Base-by-base conservation (phyloP, 257 asterid genomes). In the Eucommia ulmoides region DNA sequence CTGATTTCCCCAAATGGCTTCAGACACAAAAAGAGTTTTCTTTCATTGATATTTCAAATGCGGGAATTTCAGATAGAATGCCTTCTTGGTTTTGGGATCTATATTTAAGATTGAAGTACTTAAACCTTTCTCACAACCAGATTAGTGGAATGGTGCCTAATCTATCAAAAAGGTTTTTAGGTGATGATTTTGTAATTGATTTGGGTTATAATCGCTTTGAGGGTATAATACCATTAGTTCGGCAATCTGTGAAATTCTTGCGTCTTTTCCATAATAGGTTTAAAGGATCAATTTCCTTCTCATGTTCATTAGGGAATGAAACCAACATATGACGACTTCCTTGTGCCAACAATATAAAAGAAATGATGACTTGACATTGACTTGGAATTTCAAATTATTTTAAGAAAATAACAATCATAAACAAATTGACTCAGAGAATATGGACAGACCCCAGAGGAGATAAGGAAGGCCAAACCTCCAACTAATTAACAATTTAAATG, bases 1-100 rank as follows among this genome's bases (percentile, higher is more conserved):
- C 60, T 38, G 18, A 35, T 19, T 63, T 68, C 17, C 70, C 70
- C 1, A 23, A 22, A 19, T 63, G 66, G 70, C 52, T 68, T 33
- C 23, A 0, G 45, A 54, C 23, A 15, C 74, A 63, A 2, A 33
- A 25, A 8, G 2, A 49, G 2, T 1, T 63, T 15, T 12, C 22
- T 0, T 8, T n/a, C 8, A 14, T 59, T 20, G 61, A 55, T 24
- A 22, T 66, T 0, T 66, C 68, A 12, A 45, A 21, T 1, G n/a
- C 72, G 10, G 60, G 59, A 46, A 51, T 66, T 55, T 45, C 35
- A 8, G 64, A 14, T 10, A 0, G 19, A 1, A 19, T 51, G 7
- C 68, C 73, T 45, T 14, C 16, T 51, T 66, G 68, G 73, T 49
- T 62, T 48, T 51, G 61, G 35, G 20, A 25, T 0, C n/a, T 20